Evolutionary conservation across 2,329 filamentous ascomycete genomes (phyloP).

Genomic region (Ilyonectria robusta): DNA sequence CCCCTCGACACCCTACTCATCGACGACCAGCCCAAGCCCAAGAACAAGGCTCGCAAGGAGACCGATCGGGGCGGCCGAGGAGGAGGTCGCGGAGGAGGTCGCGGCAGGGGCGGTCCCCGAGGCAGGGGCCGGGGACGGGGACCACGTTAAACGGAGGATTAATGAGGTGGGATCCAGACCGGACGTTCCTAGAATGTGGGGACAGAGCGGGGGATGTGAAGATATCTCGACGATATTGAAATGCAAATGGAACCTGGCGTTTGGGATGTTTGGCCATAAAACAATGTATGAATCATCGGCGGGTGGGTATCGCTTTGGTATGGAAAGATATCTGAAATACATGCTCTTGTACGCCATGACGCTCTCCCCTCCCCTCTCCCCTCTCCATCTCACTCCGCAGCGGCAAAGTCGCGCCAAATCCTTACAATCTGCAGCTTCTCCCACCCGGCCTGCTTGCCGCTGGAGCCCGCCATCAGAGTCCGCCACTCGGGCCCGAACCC

Average conservation of each 20-base stretch:
- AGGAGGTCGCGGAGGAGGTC: conserved; percentile 68
- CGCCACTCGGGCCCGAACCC: conserved; percentile 73
- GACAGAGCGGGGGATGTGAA: conserved; percentile 34
- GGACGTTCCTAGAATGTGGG: conserved; percentile 30
- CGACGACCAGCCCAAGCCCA: conserved; percentile 97
- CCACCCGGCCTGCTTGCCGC: conserved; percentile 92
- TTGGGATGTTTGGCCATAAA: conserved; percentile 53
- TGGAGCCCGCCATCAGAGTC: conserved; percentile 83
- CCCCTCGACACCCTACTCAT: conserved; percentile 95
- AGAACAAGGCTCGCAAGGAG: conserved; percentile 99
- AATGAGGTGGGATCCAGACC: conserved; percentile 22
- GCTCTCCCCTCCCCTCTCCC: conserved; percentile 10
- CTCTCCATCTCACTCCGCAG: neutral
- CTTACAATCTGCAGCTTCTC: conserved; percentile 92
- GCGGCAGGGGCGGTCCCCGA: conserved; percentile 53
- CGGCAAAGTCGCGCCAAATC: conserved; percentile 75
- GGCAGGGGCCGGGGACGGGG: conserved; percentile 57
- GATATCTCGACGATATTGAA: conserved; percentile 45
- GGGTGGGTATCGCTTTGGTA: conserved; percentile 49
- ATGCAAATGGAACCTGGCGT: conserved; percentile 53
- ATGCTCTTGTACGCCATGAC: conserved; percentile 46
- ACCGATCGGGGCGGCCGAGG: conserved; percentile 68
- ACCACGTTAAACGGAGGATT: conserved; percentile 39
- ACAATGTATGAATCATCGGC: conserved; percentile 47
- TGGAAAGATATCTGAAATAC: conserved; percentile 51